A percentile compares a stretch with the other conserved stretches of the same genome.
These are phyloP conservation scores for Scheffersomyces quercinus DNA, from an alignment of 1,139 yeast species.

Conservation along the genomic window DNA sequence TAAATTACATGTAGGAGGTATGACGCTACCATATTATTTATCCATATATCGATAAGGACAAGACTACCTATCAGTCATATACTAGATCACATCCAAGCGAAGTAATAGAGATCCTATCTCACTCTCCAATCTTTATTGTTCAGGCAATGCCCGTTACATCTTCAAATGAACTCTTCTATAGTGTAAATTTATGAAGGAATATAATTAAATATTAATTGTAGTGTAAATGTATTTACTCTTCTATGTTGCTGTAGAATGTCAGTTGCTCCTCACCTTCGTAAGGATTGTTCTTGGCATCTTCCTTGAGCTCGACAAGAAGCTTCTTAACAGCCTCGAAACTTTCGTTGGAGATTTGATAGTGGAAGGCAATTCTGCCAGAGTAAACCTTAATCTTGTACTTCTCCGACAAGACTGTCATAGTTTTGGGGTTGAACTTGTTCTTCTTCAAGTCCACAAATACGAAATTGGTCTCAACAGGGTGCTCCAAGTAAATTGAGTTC, in stretches of 20 bases:
- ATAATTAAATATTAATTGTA: not conserved
- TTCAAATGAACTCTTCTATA: conserved; percentile 1
- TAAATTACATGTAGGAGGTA: too few relatives aligned
- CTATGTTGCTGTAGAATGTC: conserved; percentile 9
- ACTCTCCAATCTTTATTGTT: not conserved
- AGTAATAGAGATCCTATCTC: too few relatives aligned
- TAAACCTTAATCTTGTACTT: conserved; percentile 43
- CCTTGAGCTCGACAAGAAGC: conserved; percentile 29
- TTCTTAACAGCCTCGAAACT: conserved; percentile 31
- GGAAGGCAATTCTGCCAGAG: conserved; percentile 39
- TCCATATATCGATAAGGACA: too few relatives aligned
- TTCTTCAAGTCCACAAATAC: conserved; percentile 71
- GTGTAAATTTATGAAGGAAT: not conserved
- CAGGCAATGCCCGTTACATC: not conserved
- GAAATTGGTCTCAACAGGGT: conserved; percentile 86
- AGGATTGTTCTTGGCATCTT: conserved; percentile 32
- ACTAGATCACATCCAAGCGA: too few relatives aligned
- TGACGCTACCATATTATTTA: too few relatives aligned
- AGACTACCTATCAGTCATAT: too few relatives aligned
- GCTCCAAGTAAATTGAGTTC: conserved; percentile 57
- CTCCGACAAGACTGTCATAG: conserved; percentile 55
- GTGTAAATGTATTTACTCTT: not conserved
- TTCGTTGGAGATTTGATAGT: conserved; percentile 38
- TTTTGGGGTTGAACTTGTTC: conserved; percentile 59
- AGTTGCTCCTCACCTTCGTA: conserved; percentile 11